Evolutionary conservation across 192 early-diverging fungal genomes (phyloP).

Genomic region (Cetraspora pellucida): DNA sequence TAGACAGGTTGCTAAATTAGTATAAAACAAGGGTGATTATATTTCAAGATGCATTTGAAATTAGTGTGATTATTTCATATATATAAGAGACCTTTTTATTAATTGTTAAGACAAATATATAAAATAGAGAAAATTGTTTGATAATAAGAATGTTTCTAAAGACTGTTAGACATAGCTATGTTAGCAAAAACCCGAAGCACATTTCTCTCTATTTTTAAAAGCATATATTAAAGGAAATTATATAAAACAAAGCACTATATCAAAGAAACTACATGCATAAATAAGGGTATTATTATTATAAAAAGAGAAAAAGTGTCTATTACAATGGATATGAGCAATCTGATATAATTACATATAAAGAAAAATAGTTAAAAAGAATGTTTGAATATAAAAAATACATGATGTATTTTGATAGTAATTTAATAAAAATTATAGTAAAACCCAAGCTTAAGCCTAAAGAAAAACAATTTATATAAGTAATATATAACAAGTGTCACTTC

Average conservation of each 20-base stretch:
- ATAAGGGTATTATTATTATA: neutral
- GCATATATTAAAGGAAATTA: neutral
- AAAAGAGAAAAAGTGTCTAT: neutral
- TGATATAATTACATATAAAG: neutral
- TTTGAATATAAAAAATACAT: neutral
- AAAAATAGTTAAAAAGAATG: neutral
- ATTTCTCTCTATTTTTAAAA: neutral
- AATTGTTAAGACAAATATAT: neutral
- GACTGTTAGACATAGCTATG: neutral
- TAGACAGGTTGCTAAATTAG: neutral
- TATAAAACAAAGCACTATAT: neutral
- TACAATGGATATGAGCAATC: neutral
- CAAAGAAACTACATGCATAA: neutral
- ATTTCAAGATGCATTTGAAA: neutral
- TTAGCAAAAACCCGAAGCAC: neutral
- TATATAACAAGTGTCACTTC: slow-evolving; percentile 29
- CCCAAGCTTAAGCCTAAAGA: neutral
- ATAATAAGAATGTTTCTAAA: neutral
- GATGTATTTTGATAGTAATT: neutral
- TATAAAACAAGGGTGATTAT: no score
- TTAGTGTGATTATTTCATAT: neutral
- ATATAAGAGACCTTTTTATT: neutral
- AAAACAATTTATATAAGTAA: slow-evolving; percentile 12
- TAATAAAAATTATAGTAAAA: neutral
- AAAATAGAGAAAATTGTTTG: neutral